Base-by-base conservation (phyloP, 2,329 filamentous ascomycete species). In the Lachnellula arida region DNA sequence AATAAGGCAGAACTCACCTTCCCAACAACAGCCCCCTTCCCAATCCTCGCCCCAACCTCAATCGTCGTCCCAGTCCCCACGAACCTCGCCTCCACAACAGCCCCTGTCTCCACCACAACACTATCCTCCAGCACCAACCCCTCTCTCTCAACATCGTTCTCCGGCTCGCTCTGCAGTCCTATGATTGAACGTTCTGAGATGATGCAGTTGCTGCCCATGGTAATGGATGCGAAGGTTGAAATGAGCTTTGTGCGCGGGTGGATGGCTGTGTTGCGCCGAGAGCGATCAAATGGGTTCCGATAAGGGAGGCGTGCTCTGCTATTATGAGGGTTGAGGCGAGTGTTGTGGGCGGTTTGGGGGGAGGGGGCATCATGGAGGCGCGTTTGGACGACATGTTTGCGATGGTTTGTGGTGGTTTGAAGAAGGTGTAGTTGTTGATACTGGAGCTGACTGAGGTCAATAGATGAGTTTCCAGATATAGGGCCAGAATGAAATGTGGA, bases 221-320 rank as follows among this genome's bases (percentile, higher is more conserved):
- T 85, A 63, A 97, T 85, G 44, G 91, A 86, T 4, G 91, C 91
- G 51, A 87, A 79, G 55, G 85, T 84, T 8, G 93, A 87, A 66
- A 91, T 88, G 55, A 97, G 81, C 59, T 86, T 85, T 15, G 86
- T 83, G 49, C 92, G 89, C 1, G 94, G 92, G 67, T 97, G 93
- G n/a, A 99, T 75, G 6, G 97, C 82, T 3, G 84, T 86, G 67
- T 91, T 23, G 88, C 80, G 55, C 86, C 86, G 60, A 97, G 84
- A 46, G 84, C 86, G 60, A 99, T 89, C 1, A 84, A 86, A 69
- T 95, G 81, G 2, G 81, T 85, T 61, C 94, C 94, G 17, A 77
- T 82, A 17, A 88, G 74, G 17, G 81, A 74, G 11, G 84, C 82
- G 56, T 80, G 80, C 61, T 87, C 84, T 67, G 84, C 80, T 56